These are phyloP conservation scores for Strigomonas galati DNA, from an alignment of 208 protist species.

Conservation along the genomic window DNA sequence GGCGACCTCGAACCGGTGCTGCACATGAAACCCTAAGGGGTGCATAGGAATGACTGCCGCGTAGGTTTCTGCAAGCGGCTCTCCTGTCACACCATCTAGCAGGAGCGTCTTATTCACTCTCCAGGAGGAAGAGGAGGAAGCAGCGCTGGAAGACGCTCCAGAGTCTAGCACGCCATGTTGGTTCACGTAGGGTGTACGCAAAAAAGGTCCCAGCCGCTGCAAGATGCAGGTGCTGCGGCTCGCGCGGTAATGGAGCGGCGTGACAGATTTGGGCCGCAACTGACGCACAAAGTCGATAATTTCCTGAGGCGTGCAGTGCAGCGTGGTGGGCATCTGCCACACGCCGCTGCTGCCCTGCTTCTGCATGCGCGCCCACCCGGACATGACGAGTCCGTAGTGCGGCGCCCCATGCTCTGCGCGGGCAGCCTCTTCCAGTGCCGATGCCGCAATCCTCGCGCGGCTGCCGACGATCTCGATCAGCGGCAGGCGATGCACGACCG, in stretches of 20 bases:
- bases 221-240: slow-evolving; percentile 41
- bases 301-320: slow-evolving; percentile 71
- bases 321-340: slow-evolving; percentile 66
- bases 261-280: slow-evolving; percentile 56
- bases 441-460: slow-evolving; percentile 27
- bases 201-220: slow-evolving; percentile 53
- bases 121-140: too few species aligned
- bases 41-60: too few species aligned
- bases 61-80: too few species aligned
- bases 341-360: slow-evolving; percentile 16
- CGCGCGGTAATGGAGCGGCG: slow-evolving; percentile 56
- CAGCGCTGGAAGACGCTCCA: too few species aligned
- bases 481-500: slow-evolving; percentile 14
- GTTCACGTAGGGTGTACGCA: slow-evolving; percentile 45
- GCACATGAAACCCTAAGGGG: too few species aligned
- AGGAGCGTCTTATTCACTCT: too few species aligned
- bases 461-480: slow-evolving; percentile 61
- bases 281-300: slow-evolving; percentile 65
- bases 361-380: slow-evolving; percentile 62
- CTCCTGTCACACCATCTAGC: too few species aligned
- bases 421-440: slow-evolving; percentile 30
- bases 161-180: not conserved
- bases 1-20: too few species aligned
- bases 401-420: slow-evolving; percentile 26
- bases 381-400: slow-evolving; percentile 70